Evolutionary conservation across 2,329 filamentous ascomycete genomes (phyloP).

Genomic region (Botryosphaeria dothidea): DNA sequence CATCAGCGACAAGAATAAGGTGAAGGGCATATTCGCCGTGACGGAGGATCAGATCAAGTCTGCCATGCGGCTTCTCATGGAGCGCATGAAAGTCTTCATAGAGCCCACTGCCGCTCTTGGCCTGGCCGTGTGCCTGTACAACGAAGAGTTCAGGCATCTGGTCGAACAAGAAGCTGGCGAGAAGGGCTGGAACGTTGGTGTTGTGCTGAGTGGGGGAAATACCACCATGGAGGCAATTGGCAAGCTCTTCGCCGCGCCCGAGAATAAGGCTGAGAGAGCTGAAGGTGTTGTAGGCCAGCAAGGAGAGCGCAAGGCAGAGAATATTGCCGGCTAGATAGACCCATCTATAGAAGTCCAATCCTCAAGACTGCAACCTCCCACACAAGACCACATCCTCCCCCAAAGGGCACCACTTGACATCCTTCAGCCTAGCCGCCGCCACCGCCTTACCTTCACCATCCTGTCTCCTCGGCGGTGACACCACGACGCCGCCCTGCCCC

Average conservation of each 20-base stretch:
- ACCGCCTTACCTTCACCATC: slow-evolving; percentile 51
- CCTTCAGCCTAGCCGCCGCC: slow-evolving; percentile 64
- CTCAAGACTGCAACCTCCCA: slow-evolving; percentile 49
- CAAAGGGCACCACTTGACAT: slow-evolving; percentile 74
- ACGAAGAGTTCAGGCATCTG: slow-evolving; percentile 76
- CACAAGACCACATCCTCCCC: slow-evolving; percentile 84
- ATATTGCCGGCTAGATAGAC: slow-evolving; percentile 44
- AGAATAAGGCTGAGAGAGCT: slow-evolving; percentile 36
- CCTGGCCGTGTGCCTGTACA: slow-evolving; percentile 77
- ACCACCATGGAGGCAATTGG: slow-evolving; percentile 63
- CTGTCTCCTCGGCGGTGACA: slow-evolving; percentile 65
- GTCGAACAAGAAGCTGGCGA: slow-evolving; percentile 71
- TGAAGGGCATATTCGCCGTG: slow-evolving; percentile 71
- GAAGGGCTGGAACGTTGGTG: slow-evolving; percentile 70
- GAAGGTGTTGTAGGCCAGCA: slow-evolving; percentile 42
- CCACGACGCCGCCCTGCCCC: slow-evolving; percentile 78
- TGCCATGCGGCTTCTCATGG: slow-evolving; percentile 75
- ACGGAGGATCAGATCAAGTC: slow-evolving; percentile 78
- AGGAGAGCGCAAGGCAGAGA: slow-evolving; percentile 47
- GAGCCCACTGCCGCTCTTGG: slow-evolving; percentile 88
- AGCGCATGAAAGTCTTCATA: slow-evolving; percentile 86
- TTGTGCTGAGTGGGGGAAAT: slow-evolving; percentile 66
- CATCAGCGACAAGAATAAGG: slow-evolving; percentile 70
- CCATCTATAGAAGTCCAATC: background rate
- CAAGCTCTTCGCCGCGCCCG: slow-evolving; percentile 50